These are phyloP conservation scores for Mycena amicta DNA, from an alignment of 768 basidiomycete species.

Conservation along the genomic window DNA sequence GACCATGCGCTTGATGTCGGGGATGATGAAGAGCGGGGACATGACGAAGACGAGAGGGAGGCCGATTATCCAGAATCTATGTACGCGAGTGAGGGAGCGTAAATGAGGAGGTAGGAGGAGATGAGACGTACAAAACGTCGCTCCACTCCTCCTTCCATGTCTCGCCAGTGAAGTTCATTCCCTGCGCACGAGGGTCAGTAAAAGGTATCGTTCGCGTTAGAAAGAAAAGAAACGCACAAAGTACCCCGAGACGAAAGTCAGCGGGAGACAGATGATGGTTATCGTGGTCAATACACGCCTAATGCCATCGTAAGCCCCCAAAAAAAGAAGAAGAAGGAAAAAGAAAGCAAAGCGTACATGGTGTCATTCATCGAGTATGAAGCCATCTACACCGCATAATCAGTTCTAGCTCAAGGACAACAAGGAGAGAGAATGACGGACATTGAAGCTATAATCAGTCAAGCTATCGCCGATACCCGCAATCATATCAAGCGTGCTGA, in stretches of 20 bases:
- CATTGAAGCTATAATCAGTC: slow-evolving; percentile 74
- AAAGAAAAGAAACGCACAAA: slow-evolving; percentile 49
- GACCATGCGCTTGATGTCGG: slow-evolving; percentile 49
- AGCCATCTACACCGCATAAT: slow-evolving; percentile 46
- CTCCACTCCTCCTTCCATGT: slow-evolving; percentile 28
- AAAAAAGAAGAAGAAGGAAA: background rate
- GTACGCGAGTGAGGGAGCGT: background rate
- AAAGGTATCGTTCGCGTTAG: background rate
- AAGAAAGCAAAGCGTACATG: slow-evolving; percentile 55
- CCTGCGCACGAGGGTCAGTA: slow-evolving; percentile 40
- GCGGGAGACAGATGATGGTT: slow-evolving; percentile 70
- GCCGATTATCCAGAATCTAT: slow-evolving; percentile 72
- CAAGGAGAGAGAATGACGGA: slow-evolving; percentile 33
- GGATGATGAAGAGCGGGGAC: slow-evolving; percentile 56
- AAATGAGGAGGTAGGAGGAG: slow-evolving; percentile 1
- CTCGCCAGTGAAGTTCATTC: slow-evolving; percentile 66
- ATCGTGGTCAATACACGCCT: slow-evolving; percentile 69
- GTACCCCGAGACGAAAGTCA: slow-evolving; percentile 74
- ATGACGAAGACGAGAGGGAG: slow-evolving; percentile 62
- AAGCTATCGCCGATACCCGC: slow-evolving; percentile 65
- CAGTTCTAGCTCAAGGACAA: background rate
- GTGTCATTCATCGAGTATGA: slow-evolving; percentile 70
- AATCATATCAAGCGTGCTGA: slow-evolving; percentile 70
- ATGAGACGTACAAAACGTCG: slow-evolving; percentile 48
- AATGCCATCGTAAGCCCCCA: background rate